Percentiles rank a stretch among this genome's conserved stretches.
Evolutionary conservation across 108 stramenopile genomes (phyloP).

Genomic region (Skeletonema potamos): DNA sequence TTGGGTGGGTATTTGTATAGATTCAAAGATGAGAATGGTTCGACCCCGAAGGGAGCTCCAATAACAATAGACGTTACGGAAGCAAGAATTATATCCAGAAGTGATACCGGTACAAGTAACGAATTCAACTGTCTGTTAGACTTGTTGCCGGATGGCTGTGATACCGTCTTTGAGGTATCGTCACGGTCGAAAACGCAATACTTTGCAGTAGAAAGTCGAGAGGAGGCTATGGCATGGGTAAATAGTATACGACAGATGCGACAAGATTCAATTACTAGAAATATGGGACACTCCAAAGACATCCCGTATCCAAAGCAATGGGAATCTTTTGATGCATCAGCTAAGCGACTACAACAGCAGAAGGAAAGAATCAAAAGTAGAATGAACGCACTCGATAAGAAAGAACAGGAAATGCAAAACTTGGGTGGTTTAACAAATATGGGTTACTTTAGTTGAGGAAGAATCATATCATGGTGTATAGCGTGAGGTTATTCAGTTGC

Average conservation of each 20-base stretch:
- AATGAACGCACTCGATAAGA: conserved; percentile 45
- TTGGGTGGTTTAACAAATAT: conserved; percentile 47
- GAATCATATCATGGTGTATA: not conserved
- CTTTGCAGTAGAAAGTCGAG: conserved; percentile 60
- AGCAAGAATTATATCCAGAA: conserved; percentile 16
- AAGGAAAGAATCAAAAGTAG: conserved; percentile 53
- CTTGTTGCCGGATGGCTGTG: conserved; percentile 47
- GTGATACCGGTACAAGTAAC: not conserved
- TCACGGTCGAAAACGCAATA: conserved; percentile 66
- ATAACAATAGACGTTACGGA: conserved; percentile 50
- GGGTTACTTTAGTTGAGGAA: conserved; percentile 51
- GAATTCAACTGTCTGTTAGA: conserved; percentile 10
- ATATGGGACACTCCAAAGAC: conserved; percentile 73
- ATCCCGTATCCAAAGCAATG: conserved; percentile 69
- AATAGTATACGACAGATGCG: conserved; percentile 55
- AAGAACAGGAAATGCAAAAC: conserved; percentile 68
- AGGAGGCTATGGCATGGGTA: conserved; percentile 71
- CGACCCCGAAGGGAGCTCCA: conserved; percentile 67
- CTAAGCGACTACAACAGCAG: conserved; percentile 47
- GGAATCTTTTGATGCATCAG: conserved; percentile 68
- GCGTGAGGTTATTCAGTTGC: not conserved
- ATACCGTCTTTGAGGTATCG: conserved; percentile 51
- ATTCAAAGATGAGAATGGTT: conserved; percentile 53
- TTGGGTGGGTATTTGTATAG: conserved; percentile 81
- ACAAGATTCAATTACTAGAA: conserved; percentile 65